These are phyloP conservation scores for Salmacisia buchloeana DNA, from an alignment of 1,284 basidiomycete species.

Conservation along the genomic window DNA sequence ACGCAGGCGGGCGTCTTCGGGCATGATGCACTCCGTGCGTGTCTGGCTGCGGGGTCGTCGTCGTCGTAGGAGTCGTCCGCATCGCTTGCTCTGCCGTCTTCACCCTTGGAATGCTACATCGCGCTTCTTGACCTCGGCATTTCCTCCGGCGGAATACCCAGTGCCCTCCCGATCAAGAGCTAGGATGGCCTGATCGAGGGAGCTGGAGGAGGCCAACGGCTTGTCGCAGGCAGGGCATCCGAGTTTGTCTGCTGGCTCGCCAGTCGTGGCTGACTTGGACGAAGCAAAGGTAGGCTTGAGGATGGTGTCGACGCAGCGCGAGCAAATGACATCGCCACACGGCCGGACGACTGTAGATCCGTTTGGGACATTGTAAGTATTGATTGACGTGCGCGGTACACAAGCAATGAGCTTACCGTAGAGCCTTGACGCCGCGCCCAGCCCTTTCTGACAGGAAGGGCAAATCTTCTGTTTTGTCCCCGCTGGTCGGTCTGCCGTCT, in stretches of 20 bases:
- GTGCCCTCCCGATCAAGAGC: conserved; percentile 20
- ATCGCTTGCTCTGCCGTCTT: neutral
- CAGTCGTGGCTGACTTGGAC: neutral
- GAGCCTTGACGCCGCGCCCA: conserved; percentile 47
- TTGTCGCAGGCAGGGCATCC: conserved; percentile 76
- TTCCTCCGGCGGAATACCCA: conserved; percentile 16
- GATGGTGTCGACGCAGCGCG: conserved; percentile 75
- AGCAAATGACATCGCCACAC: conserved; percentile 75
- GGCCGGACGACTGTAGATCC: conserved; percentile 55
- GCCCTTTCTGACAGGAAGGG: conserved; percentile 67
- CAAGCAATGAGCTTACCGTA: conserved; percentile 8
- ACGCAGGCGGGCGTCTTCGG: too few relatives aligned
- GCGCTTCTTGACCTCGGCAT: conserved; percentile 14
- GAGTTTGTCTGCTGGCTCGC: neutral
- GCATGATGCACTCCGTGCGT: too few relatives aligned
- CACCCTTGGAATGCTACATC: conserved; percentile 22
- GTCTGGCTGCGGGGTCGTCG: too few relatives aligned
- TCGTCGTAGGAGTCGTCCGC: neutral
- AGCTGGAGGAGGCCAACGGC: conserved; percentile 52
- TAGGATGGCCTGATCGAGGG: conserved; percentile 45
- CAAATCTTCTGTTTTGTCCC: conserved; percentile 5
- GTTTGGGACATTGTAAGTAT: too few relatives aligned
- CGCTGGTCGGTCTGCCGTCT: neutral
- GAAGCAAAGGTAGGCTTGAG: conserved; percentile 62
- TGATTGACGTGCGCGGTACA: conserved; percentile 6